A percentile compares a stretch with the other conserved stretches of the same genome.
Conservation (phyloP, 2,329 filamentous ascomycete genomes). For the Ascochyta pisi region DNA sequence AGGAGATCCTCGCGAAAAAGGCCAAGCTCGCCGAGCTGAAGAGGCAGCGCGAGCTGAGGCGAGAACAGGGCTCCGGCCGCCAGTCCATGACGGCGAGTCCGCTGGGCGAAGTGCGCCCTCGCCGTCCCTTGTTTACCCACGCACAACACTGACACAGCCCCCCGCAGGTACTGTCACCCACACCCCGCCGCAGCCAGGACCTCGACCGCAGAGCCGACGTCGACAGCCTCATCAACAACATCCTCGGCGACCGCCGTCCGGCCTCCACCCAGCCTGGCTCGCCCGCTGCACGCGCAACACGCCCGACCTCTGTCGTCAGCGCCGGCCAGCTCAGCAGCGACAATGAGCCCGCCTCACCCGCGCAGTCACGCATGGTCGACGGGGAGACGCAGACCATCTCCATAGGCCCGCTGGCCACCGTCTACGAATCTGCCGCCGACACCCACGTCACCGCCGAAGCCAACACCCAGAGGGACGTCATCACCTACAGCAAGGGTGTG, state of each 20-base stretch:
- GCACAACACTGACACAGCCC: slow-evolving; percentile 14
- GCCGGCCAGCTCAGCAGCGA: slow-evolving; percentile 81
- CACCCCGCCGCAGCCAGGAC: slow-evolving; percentile 68
- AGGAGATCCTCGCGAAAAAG: slow-evolving; percentile 96
- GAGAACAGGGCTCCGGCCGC: slow-evolving; percentile 73
- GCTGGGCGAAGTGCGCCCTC: slow-evolving; percentile 69
- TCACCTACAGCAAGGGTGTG: slow-evolving; percentile 96
- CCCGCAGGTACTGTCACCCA: slow-evolving; percentile 70
- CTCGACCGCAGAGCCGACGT: slow-evolving; percentile 71
- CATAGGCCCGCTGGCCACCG: slow-evolving; percentile 74
- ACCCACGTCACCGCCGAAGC: slow-evolving; percentile 77
- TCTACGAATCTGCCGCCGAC: slow-evolving; percentile 73
- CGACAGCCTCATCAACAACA: slow-evolving; percentile 82
- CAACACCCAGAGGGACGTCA: slow-evolving; percentile 71
- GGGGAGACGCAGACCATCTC: slow-evolving; percentile 71
- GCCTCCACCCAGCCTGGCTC: slow-evolving; percentile 67
- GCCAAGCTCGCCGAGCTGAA: slow-evolving; percentile 97
- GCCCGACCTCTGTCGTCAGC: slow-evolving; percentile 86
- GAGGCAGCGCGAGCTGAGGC: slow-evolving; percentile 84
- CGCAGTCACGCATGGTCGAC: slow-evolving; percentile 42
- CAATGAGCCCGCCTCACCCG: slow-evolving; percentile 48
- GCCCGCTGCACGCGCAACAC: slow-evolving; percentile 64
- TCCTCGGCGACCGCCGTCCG: slow-evolving; percentile 80
- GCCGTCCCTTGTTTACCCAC: slow-evolving; percentile 1
- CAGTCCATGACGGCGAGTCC: slow-evolving; percentile 67